A percentile compares a stretch with the other conserved stretches of the same genome.
These are phyloP conservation scores for Tetracladium setigerum DNA, from an alignment of 495 filamentous ascomycete species.

Conservation along the genomic window DNA sequence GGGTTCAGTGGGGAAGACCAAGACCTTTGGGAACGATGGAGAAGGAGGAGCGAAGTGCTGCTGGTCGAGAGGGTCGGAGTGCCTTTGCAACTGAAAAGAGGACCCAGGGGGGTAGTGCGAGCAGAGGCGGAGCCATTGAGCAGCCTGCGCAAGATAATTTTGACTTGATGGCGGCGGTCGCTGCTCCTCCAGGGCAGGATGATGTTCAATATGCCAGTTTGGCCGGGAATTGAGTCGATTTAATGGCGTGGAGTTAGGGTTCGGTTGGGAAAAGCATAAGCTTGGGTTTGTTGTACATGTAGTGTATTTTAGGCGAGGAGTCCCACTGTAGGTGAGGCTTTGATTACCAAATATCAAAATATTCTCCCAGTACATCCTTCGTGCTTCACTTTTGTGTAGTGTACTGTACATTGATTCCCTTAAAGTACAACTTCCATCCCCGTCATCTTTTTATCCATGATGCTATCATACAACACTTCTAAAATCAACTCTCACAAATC, in stretches of 20 bases:
- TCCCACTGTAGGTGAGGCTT: no score
- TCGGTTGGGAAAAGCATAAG: conserved; percentile 4
- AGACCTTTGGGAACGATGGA: conserved; percentile 87
- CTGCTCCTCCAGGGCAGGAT: conserved; percentile 75
- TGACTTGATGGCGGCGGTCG: conserved; percentile 45
- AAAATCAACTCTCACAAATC: conserved; percentile 5
- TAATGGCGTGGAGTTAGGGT: conserved; percentile 24
- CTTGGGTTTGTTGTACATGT: conserved; percentile 37
- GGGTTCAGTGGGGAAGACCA: conserved; percentile 86
- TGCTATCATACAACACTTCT: not conserved
- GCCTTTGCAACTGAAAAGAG: conserved; percentile 32
- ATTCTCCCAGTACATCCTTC: no score
- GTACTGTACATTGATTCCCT: conserved; percentile 1
- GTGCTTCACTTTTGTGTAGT: not conserved
- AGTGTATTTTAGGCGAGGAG: conserved; percentile 33
- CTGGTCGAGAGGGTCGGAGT: conserved; percentile 64
- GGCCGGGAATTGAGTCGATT: conserved; percentile 58
- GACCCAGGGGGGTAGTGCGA: conserved; percentile 3
- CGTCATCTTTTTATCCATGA: not conserved
- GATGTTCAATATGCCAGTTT: conserved; percentile 81
- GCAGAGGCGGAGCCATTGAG: conserved; percentile 19
- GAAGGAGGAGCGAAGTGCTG: conserved; percentile 65
- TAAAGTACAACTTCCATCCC: not conserved
- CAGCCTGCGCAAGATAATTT: conserved; percentile 34
- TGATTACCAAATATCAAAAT: no score